Percentiles rank a stretch among this genome's conserved stretches.
Evolutionary conservation across 148 eudicot species (phyloP).

Genomic region (Rhododendron ovatum): DNA sequence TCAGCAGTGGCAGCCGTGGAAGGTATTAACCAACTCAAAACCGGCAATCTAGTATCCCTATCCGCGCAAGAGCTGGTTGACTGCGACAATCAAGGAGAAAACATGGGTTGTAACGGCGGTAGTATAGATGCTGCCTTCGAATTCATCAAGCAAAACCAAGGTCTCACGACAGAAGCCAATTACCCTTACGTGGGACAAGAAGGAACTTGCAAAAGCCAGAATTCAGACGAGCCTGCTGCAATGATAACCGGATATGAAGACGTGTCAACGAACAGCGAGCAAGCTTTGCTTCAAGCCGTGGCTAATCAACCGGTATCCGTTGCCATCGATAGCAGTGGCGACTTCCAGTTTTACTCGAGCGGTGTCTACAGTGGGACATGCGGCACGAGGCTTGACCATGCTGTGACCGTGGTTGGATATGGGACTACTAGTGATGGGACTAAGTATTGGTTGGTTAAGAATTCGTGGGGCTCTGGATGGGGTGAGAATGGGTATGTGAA

Average conservation of each 20-base stretch:
- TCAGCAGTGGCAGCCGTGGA: slow-evolving; percentile 38
- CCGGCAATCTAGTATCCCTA: too few relatives aligned
- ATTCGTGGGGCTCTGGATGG: slow-evolving; percentile 18
- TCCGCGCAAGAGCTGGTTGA: too few relatives aligned
- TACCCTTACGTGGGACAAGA: slow-evolving; percentile 19
- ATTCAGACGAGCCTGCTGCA: neutral
- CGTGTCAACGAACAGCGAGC: slow-evolving; percentile 16
- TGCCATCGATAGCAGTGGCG: neutral
- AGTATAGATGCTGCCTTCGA: neutral
- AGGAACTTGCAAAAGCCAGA: slow-evolving; percentile 14
- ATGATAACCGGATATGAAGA: slow-evolving; percentile 20
- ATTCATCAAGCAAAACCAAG: neutral
- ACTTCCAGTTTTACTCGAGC: slow-evolving; percentile 10
- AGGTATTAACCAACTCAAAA: too few relatives aligned
- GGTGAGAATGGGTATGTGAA: neutral
- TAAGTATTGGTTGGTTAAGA: slow-evolving; percentile 25
- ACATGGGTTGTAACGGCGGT: too few relatives aligned
- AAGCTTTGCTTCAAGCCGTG: slow-evolving; percentile 16
- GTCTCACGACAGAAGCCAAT: neutral
- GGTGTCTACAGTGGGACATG: slow-evolving; percentile 22
- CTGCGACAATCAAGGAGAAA: too few relatives aligned
- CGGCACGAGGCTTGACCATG: slow-evolving; percentile 17
- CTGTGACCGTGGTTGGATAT: slow-evolving; percentile 22
- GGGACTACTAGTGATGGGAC: slow-evolving; percentile 21
- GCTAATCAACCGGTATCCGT: slow-evolving; percentile 14